Evolutionary conservation across 306 rosid species (phyloP).

Genomic region (Hylodesmum podocarpum): DNA sequence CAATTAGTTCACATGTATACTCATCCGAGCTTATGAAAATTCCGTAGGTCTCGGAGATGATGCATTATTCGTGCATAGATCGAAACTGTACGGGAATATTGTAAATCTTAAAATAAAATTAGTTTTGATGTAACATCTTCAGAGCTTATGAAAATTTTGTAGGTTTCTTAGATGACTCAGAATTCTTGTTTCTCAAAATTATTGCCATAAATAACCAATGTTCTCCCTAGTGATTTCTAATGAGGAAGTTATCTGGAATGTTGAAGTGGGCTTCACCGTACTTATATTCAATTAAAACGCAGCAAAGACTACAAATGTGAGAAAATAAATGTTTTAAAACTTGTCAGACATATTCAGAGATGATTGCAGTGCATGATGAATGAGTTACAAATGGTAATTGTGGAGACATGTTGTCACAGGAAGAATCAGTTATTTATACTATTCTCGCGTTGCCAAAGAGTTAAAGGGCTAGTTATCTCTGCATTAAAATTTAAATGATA

Average conservation of each 20-base stretch:
- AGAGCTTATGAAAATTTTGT: background rate
- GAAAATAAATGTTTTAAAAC: background rate
- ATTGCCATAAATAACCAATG: background rate
- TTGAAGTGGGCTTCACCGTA: background rate
- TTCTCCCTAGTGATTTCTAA: background rate
- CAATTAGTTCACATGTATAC: too few species aligned
- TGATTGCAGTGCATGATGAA: conserved; percentile 51
- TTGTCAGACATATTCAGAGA: conserved; percentile 49
- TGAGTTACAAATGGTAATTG: conserved; percentile 43
- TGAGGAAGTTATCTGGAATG: background rate
- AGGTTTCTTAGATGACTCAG: background rate
- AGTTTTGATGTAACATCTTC: background rate
- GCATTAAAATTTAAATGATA: background rate
- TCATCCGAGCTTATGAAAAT: background rate
- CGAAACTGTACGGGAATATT: background rate
- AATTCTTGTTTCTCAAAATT: background rate
- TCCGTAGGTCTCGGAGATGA: background rate
- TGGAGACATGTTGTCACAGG: conserved; percentile 49
- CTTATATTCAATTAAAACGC: background rate
- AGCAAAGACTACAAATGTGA: background rate
- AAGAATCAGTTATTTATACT: conserved; percentile 29
- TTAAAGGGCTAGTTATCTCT: background rate
- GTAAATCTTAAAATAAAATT: background rate
- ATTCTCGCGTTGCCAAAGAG: background rate
- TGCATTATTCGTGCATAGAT: too few species aligned